Conservation (phyloP, 352 stramenopile genomes). For the Globisporangium yorkense region DNA sequence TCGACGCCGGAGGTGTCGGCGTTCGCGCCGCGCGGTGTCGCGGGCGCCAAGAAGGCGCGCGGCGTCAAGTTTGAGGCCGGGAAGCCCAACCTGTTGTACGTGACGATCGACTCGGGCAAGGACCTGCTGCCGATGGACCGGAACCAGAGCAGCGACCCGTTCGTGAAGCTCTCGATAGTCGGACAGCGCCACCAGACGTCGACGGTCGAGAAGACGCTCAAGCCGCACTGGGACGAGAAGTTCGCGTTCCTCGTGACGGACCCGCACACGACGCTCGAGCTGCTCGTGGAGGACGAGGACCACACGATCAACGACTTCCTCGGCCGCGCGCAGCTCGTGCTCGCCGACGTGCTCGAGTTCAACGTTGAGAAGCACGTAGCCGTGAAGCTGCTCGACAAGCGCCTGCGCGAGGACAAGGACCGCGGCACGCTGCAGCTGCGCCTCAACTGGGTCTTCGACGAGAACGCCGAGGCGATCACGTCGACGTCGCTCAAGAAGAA, state of each 20-base stretch:
- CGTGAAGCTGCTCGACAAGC: conserved; percentile 54
- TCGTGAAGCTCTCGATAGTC: conserved; percentile 73
- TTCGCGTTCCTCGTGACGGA: conserved; percentile 55
- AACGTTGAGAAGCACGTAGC: conserved; percentile 42
- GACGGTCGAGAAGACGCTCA: conserved; percentile 63
- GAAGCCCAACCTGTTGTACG: conserved; percentile 55
- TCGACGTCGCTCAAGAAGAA: conserved; percentile 40
- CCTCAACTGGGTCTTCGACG: conserved; percentile 47
- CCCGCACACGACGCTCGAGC: conserved; percentile 36
- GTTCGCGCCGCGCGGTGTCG: not conserved
- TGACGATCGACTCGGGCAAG: conserved; percentile 62
- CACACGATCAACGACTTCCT: conserved; percentile 68
- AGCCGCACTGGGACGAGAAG: conserved; percentile 71
- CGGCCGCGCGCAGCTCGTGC: conserved; percentile 44
- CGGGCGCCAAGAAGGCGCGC: conserved; percentile 1
- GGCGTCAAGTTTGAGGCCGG: conserved; percentile 6
- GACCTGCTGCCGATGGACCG: conserved; percentile 80
- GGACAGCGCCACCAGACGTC: conserved; percentile 67
- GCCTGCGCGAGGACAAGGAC: conserved; percentile 42
- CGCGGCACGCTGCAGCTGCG: conserved; percentile 50
- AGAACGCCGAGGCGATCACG: conserved; percentile 40
- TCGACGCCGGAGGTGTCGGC: conserved; percentile 7
- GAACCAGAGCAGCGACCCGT: conserved; percentile 76
- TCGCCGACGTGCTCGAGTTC: conserved; percentile 37
- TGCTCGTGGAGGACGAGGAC: conserved; percentile 65